Percentiles rank a stretch among this genome's conserved stretches.
Evolutionary conservation across 805 yeast species (phyloP).

Genomic region (Wickerhamiella alocasiicola): DNA sequence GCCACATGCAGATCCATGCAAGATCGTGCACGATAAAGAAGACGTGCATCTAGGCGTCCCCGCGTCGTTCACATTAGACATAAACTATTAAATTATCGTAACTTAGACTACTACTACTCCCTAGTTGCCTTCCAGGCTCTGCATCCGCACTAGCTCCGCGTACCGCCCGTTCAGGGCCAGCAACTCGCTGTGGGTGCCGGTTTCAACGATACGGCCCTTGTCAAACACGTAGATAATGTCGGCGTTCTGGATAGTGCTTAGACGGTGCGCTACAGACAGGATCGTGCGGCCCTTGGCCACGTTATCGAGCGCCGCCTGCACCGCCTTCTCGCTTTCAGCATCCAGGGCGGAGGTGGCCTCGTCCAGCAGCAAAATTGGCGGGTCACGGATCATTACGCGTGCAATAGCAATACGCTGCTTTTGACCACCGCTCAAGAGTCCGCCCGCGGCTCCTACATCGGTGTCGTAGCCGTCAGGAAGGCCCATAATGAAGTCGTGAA

Average conservation of each 20-base stretch:
- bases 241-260: conserved; percentile 56
- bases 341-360: conserved; percentile 61
- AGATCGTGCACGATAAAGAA: too few relatives aligned
- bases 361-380: conserved; percentile 50
- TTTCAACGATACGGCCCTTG: conserved; percentile 49
- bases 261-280: conserved; percentile 74
- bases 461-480: conserved; percentile 54
- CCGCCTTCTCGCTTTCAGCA: conserved; percentile 60
- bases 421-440: conserved; percentile 60
- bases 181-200: conserved; percentile 41
- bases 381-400: conserved; percentile 55
- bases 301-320: conserved; percentile 54
- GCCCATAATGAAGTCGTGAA: conserved; percentile 42
- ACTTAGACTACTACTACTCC: not conserved
- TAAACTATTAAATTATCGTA: too few relatives aligned
- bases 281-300: conserved; percentile 68
- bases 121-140: conserved; percentile 24
- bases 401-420: conserved; percentile 70
- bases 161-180: conserved; percentile 30
- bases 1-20: too few relatives aligned
- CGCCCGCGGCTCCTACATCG: conserved; percentile 42
- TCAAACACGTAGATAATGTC: conserved; percentile 48
- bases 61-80: too few relatives aligned
- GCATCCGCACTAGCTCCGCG: conserved; percentile 31
- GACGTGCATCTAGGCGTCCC: too few relatives aligned